Percentiles rank a stretch among this genome's conserved stretches.
phyloP scores from a whole-genome alignment of 2,329 filamentous ascomycete species.

The Mycosphaerelloides madeirae region DNA sequence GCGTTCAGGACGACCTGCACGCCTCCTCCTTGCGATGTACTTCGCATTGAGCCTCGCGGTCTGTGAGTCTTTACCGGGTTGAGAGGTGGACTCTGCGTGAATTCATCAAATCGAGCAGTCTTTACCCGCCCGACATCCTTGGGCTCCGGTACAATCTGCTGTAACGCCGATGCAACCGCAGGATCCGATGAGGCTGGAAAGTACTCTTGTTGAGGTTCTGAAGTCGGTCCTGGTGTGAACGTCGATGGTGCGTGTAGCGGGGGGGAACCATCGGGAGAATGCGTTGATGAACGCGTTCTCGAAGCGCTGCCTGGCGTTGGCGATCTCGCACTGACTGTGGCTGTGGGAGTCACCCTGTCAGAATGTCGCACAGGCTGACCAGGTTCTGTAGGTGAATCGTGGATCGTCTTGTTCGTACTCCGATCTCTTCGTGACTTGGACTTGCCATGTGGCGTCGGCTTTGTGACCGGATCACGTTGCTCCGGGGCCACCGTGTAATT shows the following conservation, averaged over 20 bases:
- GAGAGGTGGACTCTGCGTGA: constrained; percentile 12
- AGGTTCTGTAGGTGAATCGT: too few relatives aligned
- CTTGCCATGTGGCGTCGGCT: constrained; percentile 20
- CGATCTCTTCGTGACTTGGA: too few relatives aligned
- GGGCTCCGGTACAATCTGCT: constrained; percentile 8
- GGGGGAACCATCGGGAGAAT: constrained; percentile 46
- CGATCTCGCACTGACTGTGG: constrained; percentile 26
- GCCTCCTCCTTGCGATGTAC: constrained; percentile 73
- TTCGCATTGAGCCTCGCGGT: constrained; percentile 60
- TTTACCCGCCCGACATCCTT: constrained; percentile 19
- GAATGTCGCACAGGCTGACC: too few relatives aligned
- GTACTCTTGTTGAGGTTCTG: constrained; percentile 20
- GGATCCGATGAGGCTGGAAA: constrained; percentile 21
- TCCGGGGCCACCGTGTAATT: constrained; percentile 86
- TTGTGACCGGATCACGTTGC: constrained; percentile 47
- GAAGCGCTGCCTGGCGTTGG: constrained; percentile 37
- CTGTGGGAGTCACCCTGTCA: too few relatives aligned
- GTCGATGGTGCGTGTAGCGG: constrained; percentile 33
- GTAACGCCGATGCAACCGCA: constrained; percentile 2
- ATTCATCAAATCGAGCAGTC: constrained; percentile 28
- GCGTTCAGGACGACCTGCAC: constrained; percentile 89
- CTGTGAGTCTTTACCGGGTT: constrained; percentile 30
- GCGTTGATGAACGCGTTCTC: constrained; percentile 41
- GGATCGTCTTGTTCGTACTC: too few relatives aligned
- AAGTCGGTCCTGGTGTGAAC: constrained; percentile 12